Base-by-base conservation (phyloP, 306 rosid genomes). In the Ammopiptanthus mongolicus region DNA sequence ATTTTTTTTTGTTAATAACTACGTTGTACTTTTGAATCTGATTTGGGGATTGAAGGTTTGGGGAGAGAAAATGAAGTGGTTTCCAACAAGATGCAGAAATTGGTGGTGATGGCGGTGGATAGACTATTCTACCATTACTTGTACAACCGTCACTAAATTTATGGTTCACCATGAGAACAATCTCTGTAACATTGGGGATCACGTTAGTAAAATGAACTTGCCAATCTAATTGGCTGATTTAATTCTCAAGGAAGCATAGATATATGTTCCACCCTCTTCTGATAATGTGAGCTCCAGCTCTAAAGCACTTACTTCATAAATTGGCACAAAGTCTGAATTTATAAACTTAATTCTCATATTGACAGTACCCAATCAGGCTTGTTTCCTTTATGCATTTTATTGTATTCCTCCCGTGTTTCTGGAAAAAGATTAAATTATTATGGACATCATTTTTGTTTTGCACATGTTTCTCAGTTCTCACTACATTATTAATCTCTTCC, bases 11-110 rank as follows among this genome's bases (percentile, higher is more conserved):
- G 14, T 13, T 5, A 5, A 15, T 5, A 31, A 8, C 14, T 29
- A 14, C n/a, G 42, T n/a, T 25, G 2, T 33, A 6, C 19, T n/a
- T 10, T 5, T 53, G 5, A 17, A 68, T 29, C 10, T 10, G 28
- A 71, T 13, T 39, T 3, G 48, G 10, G 68, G 9, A 9, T 52
- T 71, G 60, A 78, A 71, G 82, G 73, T 60, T 46, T n/a, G 53
- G 13, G 36, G 36, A 21, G 39, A 34, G 72, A 15, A 74, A 81
- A 91, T 91, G 97, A 91, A 89, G 94, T 91, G 67, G 88, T 91
- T 11, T 91, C 97, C 19, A 89, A 91, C 82, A 91, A 91, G 81
- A 91, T 91, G 97, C 95, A 91, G 86, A 91, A 91, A 47, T 89
- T 92, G 5, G 97, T 91, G 76, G 95, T 89, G 41, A 84, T n/a